Conservation (phyloP, 1,139 yeast species). For the Magnusiomyces tetraspermus region DNA sequence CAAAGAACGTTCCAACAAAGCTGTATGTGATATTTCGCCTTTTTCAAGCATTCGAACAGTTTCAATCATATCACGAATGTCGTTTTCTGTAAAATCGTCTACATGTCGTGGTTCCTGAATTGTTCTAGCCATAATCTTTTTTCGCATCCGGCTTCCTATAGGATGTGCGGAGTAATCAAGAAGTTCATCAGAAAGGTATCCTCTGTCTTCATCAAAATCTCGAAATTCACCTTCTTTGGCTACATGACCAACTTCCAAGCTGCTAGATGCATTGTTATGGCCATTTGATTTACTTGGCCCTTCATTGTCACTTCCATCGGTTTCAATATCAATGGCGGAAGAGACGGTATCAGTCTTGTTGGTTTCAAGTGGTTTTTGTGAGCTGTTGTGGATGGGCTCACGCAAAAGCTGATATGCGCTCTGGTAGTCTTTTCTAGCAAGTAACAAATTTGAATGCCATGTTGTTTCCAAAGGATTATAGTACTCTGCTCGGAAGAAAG, state of each 20-base stretch:
- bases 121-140: background rate
- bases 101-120: background rate
- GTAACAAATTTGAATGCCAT: background rate
- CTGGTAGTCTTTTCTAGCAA: background rate
- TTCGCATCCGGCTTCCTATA: background rate
- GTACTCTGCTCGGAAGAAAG: background rate
- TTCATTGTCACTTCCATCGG: background rate
- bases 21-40: background rate
- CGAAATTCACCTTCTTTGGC: background rate
- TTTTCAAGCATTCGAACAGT: background rate
- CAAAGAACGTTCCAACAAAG: conserved; percentile 1
- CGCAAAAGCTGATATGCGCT: background rate
- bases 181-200: background rate
- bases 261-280: too few relatives aligned
- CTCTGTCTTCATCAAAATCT: conserved; percentile 1
- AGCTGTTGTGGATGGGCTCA: background rate
- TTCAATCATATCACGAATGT: conserved; percentile 3
- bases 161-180: conserved; percentile 1
- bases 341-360: background rate
- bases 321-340: background rate
- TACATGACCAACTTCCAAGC: background rate
- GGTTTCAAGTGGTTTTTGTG: background rate
- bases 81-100: conserved; percentile 3
- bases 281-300: background rate
- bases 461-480: conserved; percentile 3